A percentile compares a stretch with the other conserved stretches of the same genome.
Conservation (phyloP, 2,329 filamentous ascomycete species). For the Alternaria sp. region DNA sequence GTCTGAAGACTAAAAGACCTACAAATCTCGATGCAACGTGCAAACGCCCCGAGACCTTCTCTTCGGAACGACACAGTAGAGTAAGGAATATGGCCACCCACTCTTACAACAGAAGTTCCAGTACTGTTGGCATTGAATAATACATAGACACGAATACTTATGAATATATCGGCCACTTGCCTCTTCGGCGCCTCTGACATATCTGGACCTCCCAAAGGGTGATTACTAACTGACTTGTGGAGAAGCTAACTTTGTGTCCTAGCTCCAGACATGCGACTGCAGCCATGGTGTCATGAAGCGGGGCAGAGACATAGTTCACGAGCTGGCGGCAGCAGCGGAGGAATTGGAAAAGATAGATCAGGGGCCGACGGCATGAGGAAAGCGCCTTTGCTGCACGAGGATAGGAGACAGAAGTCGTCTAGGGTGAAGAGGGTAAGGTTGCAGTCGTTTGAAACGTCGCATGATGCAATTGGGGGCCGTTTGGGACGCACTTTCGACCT, state of each 20-base stretch:
- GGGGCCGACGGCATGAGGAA: slow-evolving; percentile 5
- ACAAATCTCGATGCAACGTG: background rate
- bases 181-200: background rate
- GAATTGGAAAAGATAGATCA: background rate
- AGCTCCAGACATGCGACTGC: background rate
- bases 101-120: background rate
- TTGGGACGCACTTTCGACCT: slow-evolving; percentile 25
- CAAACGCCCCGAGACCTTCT: background rate
- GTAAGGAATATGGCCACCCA: background rate
- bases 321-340: slow-evolving; percentile 32
- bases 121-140: background rate
- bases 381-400: background rate
- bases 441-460: slow-evolving; percentile 1
- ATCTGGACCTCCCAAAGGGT: background rate
- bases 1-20: slow-evolving; percentile 55
- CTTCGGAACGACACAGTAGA: background rate
- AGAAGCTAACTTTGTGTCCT: background rate
- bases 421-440: slow-evolving; percentile 20
- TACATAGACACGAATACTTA: slow-evolving; percentile 17
- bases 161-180: background rate
- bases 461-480: slow-evolving; percentile 22
- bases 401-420: slow-evolving; percentile 14
- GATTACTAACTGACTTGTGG: background rate
- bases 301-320: background rate
- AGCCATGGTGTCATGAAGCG: background rate